These are phyloP conservation scores for Canavalia gladiata DNA, from an alignment of 306 rosid species.

Conservation along the genomic window DNA sequence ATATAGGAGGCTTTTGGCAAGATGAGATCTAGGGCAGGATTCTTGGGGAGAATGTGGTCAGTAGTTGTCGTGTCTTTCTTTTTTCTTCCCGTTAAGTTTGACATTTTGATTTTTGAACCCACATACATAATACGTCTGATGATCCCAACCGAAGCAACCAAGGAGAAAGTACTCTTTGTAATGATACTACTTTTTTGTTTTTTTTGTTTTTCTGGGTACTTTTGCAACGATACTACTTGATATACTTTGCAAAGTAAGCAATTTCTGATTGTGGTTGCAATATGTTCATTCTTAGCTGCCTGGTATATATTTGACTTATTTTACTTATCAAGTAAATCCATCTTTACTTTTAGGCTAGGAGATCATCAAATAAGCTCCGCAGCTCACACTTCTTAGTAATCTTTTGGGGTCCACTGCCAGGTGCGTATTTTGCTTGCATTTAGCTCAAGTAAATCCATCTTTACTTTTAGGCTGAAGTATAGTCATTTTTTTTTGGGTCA, in stretches of 20 bases:
- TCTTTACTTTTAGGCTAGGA: background rate
- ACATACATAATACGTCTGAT: constrained; percentile 32
- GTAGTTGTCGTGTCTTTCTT: constrained; percentile 34
- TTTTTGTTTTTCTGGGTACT: constrained; percentile 11
- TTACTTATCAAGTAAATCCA: constrained; percentile 20
- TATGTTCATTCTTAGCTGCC: constrained; percentile 32
- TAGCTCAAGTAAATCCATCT: too few relatives aligned
- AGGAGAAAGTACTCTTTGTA: constrained; percentile 41
- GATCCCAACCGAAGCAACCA: constrained; percentile 43
- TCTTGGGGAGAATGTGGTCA: constrained; percentile 40
- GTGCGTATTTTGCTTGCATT: background rate
- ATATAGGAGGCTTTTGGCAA: constrained; percentile 38
- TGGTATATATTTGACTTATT: constrained; percentile 16
- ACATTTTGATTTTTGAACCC: constrained; percentile 49
- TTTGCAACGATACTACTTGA: constrained; percentile 40
- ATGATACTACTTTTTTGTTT: constrained; percentile 38
- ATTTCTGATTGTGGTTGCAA: constrained; percentile 47
- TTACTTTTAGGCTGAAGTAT: background rate
- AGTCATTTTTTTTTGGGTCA: too few relatives aligned
- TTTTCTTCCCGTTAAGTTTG: constrained; percentile 32
- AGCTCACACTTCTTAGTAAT: background rate
- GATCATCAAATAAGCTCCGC: constrained; percentile 14
- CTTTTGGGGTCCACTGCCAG: background rate
- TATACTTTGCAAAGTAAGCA: constrained; percentile 48
- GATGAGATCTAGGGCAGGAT: constrained; percentile 45